These are phyloP conservation scores for Hansenula anomala DNA, from an alignment of 1,139 yeast species.

Conservation along the genomic window DNA sequence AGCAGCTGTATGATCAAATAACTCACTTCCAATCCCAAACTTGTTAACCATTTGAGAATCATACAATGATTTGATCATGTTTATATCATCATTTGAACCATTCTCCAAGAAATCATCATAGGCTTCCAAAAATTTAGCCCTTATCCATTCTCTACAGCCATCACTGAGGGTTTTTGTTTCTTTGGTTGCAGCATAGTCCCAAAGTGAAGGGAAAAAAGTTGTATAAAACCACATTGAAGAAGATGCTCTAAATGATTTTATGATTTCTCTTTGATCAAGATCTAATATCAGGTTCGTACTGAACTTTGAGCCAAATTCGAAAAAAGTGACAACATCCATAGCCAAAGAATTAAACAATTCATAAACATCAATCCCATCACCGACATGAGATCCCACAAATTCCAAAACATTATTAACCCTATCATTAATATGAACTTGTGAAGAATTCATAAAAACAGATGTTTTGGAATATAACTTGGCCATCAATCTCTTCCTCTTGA, in stretches of 20 bases:
- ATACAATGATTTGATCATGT: constrained; percentile 14
- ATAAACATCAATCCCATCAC: constrained; percentile 45
- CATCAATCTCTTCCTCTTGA: constrained; percentile 43
- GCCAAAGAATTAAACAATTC: constrained; percentile 65
- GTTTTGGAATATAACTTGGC: constrained; percentile 47
- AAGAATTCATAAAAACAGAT: constrained; percentile 12
- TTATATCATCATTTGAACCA: constrained; percentile 10
- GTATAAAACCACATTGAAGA: constrained; percentile 71
- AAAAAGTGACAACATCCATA: constrained; percentile 62
- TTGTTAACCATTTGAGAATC: constrained; percentile 24
- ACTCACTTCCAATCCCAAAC: constrained; percentile 37
- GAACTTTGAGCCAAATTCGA: constrained; percentile 48
- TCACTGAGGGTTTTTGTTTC: constrained; percentile 34
- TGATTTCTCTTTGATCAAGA: constrained; percentile 37
- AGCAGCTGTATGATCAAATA: constrained; percentile 52
- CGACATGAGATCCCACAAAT: constrained; percentile 11
- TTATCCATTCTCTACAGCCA: constrained; percentile 48
- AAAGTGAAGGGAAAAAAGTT: constrained; percentile 52
- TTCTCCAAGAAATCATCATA: constrained; percentile 12
- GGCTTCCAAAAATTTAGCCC: constrained; percentile 33
- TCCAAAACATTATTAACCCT: constrained; percentile 28
- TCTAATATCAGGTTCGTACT: constrained; percentile 36
- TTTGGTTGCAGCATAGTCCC: constrained; percentile 44
- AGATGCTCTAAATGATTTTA: constrained; percentile 46
- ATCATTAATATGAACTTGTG: constrained; percentile 17